A percentile compares a stretch with the other conserved stretches of the same genome.
Evolutionary conservation across 1,139 yeast genomes (phyloP).

Genomic region (Zygoascus meyerae): DNA sequence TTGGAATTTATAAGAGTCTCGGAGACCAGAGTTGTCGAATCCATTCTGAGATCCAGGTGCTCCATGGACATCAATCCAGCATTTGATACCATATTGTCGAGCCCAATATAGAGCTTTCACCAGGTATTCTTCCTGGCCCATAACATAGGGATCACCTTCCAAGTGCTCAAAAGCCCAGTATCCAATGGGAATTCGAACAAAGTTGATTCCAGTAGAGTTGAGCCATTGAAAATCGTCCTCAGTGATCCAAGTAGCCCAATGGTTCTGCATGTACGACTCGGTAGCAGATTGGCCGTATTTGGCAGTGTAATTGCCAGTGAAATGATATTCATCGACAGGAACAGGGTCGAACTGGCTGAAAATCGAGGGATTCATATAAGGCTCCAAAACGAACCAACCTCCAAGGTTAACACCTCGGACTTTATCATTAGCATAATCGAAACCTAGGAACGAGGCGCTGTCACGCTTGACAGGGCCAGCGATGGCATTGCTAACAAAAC

Average conservation of each 20-base stretch:
- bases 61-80: conserved; percentile 92
- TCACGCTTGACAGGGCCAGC: background rate
- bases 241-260: conserved; percentile 77
- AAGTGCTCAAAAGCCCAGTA: conserved; percentile 84
- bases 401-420: conserved; percentile 82
- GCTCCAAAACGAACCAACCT: conserved; percentile 87
- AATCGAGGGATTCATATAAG: conserved; percentile 77
- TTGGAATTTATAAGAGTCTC: conserved; percentile 57
- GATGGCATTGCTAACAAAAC: background rate
- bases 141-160: conserved; percentile 76
- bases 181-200: conserved; percentile 88
- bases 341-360: conserved; percentile 50
- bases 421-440: conserved; percentile 42
- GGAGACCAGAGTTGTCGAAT: conserved; percentile 86
- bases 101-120: conserved; percentile 79
- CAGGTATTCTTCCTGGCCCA: conserved; percentile 70
- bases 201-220: conserved; percentile 63
- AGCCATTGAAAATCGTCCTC: conserved; percentile 67
- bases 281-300: conserved; percentile 60
- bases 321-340: conserved; percentile 86
- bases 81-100: conserved; percentile 54
- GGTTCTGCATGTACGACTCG: conserved; percentile 46
- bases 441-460: conserved; percentile 2
- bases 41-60: conserved; percentile 98
- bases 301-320: conserved; percentile 37